Conservation (phyloP, 169 alveolate species). For the Perkinsus marinus region DNA sequence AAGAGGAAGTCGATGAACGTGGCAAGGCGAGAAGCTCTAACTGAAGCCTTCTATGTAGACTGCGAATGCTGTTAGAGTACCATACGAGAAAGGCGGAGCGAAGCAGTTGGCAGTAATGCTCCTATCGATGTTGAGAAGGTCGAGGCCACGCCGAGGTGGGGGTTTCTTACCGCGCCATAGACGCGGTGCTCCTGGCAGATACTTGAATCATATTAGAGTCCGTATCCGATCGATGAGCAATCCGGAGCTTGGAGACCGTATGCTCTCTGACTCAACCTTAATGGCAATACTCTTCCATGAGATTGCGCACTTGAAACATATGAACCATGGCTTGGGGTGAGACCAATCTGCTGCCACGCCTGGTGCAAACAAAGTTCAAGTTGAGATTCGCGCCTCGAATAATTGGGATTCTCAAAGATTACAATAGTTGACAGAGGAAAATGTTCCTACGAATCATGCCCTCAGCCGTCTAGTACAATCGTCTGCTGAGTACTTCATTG, state of each 20-base stretch:
- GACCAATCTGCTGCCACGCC: background rate
- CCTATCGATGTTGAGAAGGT: no score
- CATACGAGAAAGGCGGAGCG: no score
- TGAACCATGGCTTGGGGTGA: background rate
- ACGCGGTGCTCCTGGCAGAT: background rate
- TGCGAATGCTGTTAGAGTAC: background rate
- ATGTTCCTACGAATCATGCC: no score
- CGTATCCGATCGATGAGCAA: background rate
- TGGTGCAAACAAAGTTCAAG: no score
- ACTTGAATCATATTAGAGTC: background rate
- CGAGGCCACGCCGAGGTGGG: no score
- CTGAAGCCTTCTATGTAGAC: background rate
- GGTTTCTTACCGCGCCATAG: no score
- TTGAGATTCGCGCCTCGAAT: no score
- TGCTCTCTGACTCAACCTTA: background rate
- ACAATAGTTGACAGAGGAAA: no score
- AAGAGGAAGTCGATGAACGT: background rate
- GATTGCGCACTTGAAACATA: background rate
- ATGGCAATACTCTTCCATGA: background rate
- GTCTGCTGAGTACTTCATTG: background rate
- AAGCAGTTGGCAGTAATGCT: no score
- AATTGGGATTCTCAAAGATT: no score
- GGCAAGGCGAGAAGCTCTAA: background rate
- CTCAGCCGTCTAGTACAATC: no score
- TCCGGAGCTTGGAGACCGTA: background rate